These are phyloP conservation scores for Cucumis melo DNA, from an alignment of 306 rosid species.

Conservation along the genomic window DNA sequence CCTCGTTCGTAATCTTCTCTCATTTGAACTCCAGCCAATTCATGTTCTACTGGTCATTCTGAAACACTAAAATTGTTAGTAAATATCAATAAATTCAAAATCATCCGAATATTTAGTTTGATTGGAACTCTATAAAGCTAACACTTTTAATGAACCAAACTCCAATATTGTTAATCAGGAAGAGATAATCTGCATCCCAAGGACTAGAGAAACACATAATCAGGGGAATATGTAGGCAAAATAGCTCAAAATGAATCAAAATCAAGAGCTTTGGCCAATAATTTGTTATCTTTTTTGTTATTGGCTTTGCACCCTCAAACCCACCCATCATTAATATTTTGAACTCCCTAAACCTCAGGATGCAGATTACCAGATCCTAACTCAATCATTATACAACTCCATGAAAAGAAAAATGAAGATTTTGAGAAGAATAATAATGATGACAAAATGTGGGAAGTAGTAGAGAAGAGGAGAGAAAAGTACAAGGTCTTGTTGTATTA, in stretches of 20 bases:
- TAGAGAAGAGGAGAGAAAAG: not conserved
- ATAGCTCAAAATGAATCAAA: not conserved
- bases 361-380: slow-evolving; percentile 44
- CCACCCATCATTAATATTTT: not conserved
- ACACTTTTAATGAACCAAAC: not conserved
- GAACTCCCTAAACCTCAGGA: slow-evolving; percentile 60
- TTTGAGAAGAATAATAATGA: not conserved
- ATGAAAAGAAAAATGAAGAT: not conserved
- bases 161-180: not conserved
- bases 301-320: not conserved
- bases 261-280: not conserved
- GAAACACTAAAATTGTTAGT: not conserved
- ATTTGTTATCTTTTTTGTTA: not conserved
- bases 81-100: not conserved
- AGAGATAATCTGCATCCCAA: slow-evolving; percentile 37
- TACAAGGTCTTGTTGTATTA: slow-evolving; percentile 5
- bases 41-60: not conserved
- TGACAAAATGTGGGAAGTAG: not conserved
- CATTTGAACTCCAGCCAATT: not conserved
- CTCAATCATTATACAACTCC: slow-evolving; percentile 10
- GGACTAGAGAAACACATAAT: slow-evolving; percentile 22
- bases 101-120: not conserved
- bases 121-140: not conserved
- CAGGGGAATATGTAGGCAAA: not conserved
- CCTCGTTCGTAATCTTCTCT: not conserved